Percentiles rank a stretch among this genome's conserved stretches.
Evolutionary conservation across 768 basidiomycete species (phyloP).

Genomic region (Boletellus ananiceps): DNA sequence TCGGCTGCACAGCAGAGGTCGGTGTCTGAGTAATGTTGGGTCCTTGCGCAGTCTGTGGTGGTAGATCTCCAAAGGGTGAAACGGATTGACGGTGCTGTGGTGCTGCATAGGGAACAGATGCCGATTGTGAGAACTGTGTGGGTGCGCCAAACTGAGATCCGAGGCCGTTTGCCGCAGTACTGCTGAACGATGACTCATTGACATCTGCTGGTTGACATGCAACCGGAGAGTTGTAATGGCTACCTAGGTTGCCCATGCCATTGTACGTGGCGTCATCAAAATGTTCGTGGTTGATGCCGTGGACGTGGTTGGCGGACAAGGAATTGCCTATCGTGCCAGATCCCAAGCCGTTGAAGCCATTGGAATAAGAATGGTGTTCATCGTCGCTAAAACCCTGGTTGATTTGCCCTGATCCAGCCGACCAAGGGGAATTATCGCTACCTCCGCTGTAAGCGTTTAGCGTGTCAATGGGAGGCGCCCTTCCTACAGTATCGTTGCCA

Average conservation of each 20-base stretch:
- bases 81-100: conserved; percentile 19
- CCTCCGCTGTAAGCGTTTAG: conserved; percentile 35
- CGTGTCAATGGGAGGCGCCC: conserved; percentile 36
- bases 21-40: conserved; percentile 19
- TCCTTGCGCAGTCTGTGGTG: conserved; percentile 14
- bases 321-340: conserved; percentile 16
- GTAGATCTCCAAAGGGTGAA: conserved; percentile 23
- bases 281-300: conserved; percentile 25
- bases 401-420: conserved; percentile 23
- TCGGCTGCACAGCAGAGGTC: conserved; percentile 21
- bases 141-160: conserved; percentile 19
- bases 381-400: conserved; percentile 17
- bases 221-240: conserved; percentile 22
- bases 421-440: conserved; percentile 33
- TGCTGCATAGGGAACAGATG: conserved; percentile 16
- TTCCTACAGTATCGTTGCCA: conserved; percentile 29
- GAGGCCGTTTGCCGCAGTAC: conserved; percentile 13
- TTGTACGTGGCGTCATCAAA: conserved; percentile 22
- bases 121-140: conserved; percentile 19
- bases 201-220: conserved; percentile 20
- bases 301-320: conserved; percentile 19
- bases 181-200: conserved; percentile 23
- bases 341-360: conserved; percentile 21
- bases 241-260: conserved; percentile 5
- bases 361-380: conserved; percentile 23